A percentile compares a stretch with the other conserved stretches of the same genome.
These are phyloP conservation scores for Myrmaecium sp. DNA, from an alignment of 2,329 filamentous ascomycete genomes.

Conservation along the genomic window DNA sequence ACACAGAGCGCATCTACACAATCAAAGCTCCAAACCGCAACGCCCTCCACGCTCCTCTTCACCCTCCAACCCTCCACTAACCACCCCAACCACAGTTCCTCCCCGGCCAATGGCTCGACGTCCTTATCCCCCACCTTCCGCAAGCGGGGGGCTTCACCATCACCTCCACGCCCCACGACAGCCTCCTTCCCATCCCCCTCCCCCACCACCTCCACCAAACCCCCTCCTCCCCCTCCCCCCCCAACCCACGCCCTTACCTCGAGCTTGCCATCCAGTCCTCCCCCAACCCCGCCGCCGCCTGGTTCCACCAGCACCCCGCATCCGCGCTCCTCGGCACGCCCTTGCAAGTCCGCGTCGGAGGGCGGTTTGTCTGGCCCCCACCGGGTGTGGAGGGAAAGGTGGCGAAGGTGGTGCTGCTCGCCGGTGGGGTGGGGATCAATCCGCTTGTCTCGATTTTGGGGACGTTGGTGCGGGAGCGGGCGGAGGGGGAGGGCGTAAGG, in stretches of 20 bases:
- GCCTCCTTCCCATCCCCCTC: conserved; percentile 2
- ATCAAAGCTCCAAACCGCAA: conserved; percentile 7
- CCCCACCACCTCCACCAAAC: conserved; percentile 10
- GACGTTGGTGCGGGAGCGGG: no score
- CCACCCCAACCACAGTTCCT: conserved; percentile 46
- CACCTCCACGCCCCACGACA: conserved; percentile 51
- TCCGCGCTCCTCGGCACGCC: conserved; percentile 39
- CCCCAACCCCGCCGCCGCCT: conserved; percentile 58
- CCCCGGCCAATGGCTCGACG: conserved; percentile 79
- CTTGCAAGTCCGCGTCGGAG: conserved; percentile 57
- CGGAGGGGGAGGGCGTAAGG: no score
- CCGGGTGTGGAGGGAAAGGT: conserved; percentile 29
- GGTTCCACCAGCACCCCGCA: conserved; percentile 46
- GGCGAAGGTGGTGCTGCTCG: conserved; percentile 53
- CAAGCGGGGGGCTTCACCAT: conserved; percentile 79
- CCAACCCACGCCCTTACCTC: conserved; percentile 32
- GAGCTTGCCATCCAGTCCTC: conserved; percentile 67
- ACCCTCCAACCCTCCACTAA: neutral
- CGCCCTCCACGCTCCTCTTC: conserved; percentile 13
- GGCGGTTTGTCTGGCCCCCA: conserved; percentile 67
- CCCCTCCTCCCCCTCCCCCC: conserved; percentile 9
- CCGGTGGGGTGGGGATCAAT: conserved; percentile 75
- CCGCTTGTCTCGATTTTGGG: no score
- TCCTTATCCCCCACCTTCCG: conserved; percentile 50
- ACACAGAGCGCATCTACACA: neutral